Evolutionary conservation across 2,329 filamentous ascomycete genomes (phyloP), one percentile per base, ranked within the genome.

Genomic region (Botryotinia convoluta): DNA sequence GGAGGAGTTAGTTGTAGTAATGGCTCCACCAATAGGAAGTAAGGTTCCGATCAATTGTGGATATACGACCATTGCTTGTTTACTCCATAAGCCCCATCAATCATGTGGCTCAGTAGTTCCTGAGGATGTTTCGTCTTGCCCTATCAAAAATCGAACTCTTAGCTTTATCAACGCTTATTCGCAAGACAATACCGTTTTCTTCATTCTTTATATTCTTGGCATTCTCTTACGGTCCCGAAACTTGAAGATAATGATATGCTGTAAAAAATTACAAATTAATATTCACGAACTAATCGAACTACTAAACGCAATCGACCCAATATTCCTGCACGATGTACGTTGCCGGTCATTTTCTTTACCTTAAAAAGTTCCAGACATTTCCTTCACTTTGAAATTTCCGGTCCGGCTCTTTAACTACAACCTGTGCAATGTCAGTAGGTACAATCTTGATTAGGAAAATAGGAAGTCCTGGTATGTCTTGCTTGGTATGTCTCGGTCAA

Each of bases 1-100:
- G 35, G 20, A 29, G 26, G n/a, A 29, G 51, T 54, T 54, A 29
- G 14, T 29, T 9, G 18, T 35, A 45, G 37, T 6, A 18, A 29
- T 45, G 51, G 35, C 59, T 37, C n/a, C 54, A 37, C 20, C 39
- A 63, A 35, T 20, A 48, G 39, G 54, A 62, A 60, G 64, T 14
- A 64, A 22, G 42, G 9, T 48, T 48, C 42, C 62, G 20, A 54
- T 68, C 8, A 6, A 54, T 18, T 68, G 45, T 54, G 45, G 64
- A 68, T 68, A 42, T 35, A 67, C 37, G 64, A 54, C 57, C 45
- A 42, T 51, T n/a, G 45, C 48, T n/a, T 51, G 22, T n/a, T 51
- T 64, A 64, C n/a, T 64, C 12, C 18, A 10, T 14, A 65, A 45
- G 32, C n/a, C 12, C 39, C 18, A 20, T 63, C 61, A 18, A 22